Conservation (phyloP, 192 early-diverging fungal genomes). For the Coemansia sp. region DNA sequence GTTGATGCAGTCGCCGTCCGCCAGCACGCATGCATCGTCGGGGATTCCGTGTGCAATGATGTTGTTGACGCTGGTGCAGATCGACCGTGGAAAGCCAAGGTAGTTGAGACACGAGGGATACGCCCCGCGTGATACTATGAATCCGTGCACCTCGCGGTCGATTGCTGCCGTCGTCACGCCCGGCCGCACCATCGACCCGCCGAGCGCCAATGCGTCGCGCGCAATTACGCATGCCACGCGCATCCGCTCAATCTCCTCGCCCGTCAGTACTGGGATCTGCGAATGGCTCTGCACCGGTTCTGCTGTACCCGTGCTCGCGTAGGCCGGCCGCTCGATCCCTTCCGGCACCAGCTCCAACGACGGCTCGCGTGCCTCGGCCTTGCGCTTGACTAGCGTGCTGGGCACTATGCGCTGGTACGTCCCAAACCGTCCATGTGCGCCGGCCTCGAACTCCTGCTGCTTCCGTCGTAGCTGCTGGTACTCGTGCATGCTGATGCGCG, state of each 20-base stretch:
- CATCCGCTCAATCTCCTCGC: constrained; percentile 44
- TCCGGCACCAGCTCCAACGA: constrained; percentile 32
- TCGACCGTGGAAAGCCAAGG: constrained; percentile 69
- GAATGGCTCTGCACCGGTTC: constrained; percentile 33
- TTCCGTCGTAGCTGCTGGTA: neutral
- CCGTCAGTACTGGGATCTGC: constrained; percentile 48
- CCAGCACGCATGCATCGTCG: constrained; percentile 57
- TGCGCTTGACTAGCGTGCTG: constrained; percentile 15
- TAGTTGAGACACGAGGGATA: constrained; percentile 83
- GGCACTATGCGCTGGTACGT: constrained; percentile 34
- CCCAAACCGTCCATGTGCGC: constrained; percentile 15
- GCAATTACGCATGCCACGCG: constrained; percentile 60
- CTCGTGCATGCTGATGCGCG: constrained; percentile 2
- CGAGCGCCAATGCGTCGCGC: constrained; percentile 58
- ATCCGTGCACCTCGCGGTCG: constrained; percentile 56
- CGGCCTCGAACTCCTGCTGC: neutral
- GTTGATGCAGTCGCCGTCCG: constrained; percentile 74
- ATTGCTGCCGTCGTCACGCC: constrained; percentile 58
- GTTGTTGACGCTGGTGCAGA: constrained; percentile 85
- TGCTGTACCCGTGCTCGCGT: constrained; percentile 59
- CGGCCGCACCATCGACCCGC: constrained; percentile 54
- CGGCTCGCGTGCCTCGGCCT: constrained; percentile 32
- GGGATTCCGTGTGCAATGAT: constrained; percentile 81
- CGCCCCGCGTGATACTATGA: constrained; percentile 57
- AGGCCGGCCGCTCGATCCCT: constrained; percentile 58